Conservation (phyloP, 768 basidiomycete genomes). For the Lentinula guzmanii region DNA sequence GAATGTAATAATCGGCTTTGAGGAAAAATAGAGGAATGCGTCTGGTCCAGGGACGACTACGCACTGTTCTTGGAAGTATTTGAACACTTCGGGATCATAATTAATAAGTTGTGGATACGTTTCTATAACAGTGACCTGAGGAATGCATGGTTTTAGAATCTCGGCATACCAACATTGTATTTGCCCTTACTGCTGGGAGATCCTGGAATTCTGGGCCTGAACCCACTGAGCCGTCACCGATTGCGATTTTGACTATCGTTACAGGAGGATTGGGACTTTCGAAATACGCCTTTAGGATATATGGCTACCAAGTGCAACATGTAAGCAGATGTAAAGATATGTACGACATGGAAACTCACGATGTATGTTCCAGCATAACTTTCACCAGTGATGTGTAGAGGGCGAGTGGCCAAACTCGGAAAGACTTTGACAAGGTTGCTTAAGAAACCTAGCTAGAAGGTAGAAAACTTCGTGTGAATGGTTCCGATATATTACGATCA, state of each 20-base stretch:
- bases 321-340: background rate
- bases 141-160: background rate
- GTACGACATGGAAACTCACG: slow-evolving; percentile 25
- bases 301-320: slow-evolving; percentile 40
- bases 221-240: slow-evolving; percentile 62
- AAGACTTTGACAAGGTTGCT: slow-evolving; percentile 70
- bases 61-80: slow-evolving; percentile 45
- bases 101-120: slow-evolving; percentile 75
- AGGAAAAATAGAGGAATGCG: background rate
- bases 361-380: slow-evolving; percentile 75
- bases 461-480: background rate
- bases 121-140: slow-evolving; percentile 50
- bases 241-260: slow-evolving; percentile 58
- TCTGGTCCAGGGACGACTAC: background rate
- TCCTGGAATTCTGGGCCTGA: slow-evolving; percentile 44
- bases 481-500: background rate
- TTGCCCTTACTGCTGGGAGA: slow-evolving; percentile 44
- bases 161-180: background rate
- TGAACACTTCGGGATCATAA: slow-evolving; percentile 59
- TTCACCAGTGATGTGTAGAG: slow-evolving; percentile 65
- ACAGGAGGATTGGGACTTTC: slow-evolving; percentile 58
- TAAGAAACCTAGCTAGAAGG: slow-evolving; percentile 60
- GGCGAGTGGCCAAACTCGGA: slow-evolving; percentile 59
- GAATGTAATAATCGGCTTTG: background rate
- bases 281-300: slow-evolving; percentile 71